Evolutionary conservation across 768 basidiomycete species (phyloP).

Genomic region (Bullera alba): DNA sequence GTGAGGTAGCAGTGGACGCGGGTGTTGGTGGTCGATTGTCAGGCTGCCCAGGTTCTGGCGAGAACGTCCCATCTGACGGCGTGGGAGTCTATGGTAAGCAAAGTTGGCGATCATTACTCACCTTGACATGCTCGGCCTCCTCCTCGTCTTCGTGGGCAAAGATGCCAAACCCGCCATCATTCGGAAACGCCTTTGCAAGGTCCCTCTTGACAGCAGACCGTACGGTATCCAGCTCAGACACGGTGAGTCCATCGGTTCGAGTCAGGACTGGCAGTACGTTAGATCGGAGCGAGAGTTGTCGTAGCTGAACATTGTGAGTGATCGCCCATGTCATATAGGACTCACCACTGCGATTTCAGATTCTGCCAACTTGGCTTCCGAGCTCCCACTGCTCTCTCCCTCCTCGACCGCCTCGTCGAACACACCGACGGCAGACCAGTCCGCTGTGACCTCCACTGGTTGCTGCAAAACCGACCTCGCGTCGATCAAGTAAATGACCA

Average conservation of each 20-base stretch:
- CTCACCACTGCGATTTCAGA: constrained; percentile 25
- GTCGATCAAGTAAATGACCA: constrained; percentile 36
- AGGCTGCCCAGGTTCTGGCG: neutral
- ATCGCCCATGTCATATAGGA: neutral
- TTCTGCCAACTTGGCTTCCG: neutral
- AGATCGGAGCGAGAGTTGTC: constrained; percentile 11
- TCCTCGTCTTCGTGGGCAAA: constrained; percentile 20
- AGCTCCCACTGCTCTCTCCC: neutral
- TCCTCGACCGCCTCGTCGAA: constrained; percentile 11
- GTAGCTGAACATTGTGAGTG: constrained; percentile 31
- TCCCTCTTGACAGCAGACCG: constrained; percentile 15
- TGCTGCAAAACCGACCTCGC: constrained; percentile 24
- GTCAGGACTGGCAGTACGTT: constrained; percentile 35
- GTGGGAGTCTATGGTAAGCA: neutral
- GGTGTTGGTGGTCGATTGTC: neutral
- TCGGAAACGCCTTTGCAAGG: constrained; percentile 4
- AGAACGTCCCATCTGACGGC: neutral
- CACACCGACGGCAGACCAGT: constrained; percentile 27
- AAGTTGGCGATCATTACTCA: neutral
- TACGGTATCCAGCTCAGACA: constrained; percentile 14
- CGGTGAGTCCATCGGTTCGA: constrained; percentile 23
- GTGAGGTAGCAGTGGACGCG: neutral
- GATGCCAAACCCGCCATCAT: constrained; percentile 23
- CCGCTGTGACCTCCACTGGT: constrained; percentile 1
- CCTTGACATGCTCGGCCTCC: neutral